Conservation (phyloP, 2,329 filamentous ascomycete genomes). For the Xylariaceae sp. region DNA sequence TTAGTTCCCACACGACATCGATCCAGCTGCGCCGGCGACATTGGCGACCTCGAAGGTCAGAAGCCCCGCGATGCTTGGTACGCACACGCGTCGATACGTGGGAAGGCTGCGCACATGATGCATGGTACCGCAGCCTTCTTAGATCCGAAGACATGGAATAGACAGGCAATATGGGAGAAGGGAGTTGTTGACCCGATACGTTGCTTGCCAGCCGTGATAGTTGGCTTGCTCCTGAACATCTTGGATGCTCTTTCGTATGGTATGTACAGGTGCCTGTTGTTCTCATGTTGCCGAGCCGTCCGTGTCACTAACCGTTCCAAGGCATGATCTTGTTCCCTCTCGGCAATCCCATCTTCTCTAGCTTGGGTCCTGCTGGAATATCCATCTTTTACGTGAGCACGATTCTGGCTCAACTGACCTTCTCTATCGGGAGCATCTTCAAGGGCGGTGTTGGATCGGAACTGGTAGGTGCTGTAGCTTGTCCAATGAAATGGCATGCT, state of each 20-base stretch:
- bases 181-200: constrained; percentile 61
- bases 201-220: constrained; percentile 77
- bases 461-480: constrained; percentile 51
- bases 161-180: constrained; percentile 56
- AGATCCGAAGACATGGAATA: constrained; percentile 69
- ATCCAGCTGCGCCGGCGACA: constrained; percentile 26
- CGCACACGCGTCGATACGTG: constrained; percentile 25
- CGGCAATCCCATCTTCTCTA: constrained; percentile 76
- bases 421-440: constrained; percentile 83
- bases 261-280: constrained; percentile 28
- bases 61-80: constrained; percentile 32
- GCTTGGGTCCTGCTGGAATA: constrained; percentile 86
- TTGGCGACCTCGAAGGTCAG: constrained; percentile 46
- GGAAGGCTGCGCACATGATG: constrained; percentile 17
- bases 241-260: constrained; percentile 93
- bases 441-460: constrained; percentile 89
- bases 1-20: constrained; percentile 33
- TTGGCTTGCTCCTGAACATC: constrained; percentile 86
- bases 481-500: constrained; percentile 6
- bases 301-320: constrained; percentile 23
- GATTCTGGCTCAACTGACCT: constrained; percentile 86
- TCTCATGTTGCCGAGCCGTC: too few species aligned
- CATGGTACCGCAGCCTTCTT: constrained; percentile 31
- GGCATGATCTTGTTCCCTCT: constrained; percentile 94
- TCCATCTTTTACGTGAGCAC: constrained; percentile 99